Evolutionary conservation across 2,329 filamentous ascomycete genomes (phyloP).

Genomic region (Hypoxylon sp.): DNA sequence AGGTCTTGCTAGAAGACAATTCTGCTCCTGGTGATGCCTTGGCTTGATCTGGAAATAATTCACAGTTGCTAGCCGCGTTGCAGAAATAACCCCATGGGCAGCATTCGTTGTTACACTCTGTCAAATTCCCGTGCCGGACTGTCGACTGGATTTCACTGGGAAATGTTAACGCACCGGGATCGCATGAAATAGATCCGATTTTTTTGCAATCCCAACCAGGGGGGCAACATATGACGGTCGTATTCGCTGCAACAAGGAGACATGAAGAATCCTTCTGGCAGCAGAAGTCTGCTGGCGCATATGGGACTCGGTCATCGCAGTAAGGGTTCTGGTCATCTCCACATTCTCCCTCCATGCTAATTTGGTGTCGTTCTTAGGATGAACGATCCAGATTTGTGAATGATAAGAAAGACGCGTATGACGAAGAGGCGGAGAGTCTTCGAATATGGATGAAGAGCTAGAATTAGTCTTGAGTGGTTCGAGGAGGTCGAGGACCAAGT

Average conservation of each 20-base stretch:
- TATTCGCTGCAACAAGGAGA: slow-evolving; percentile 1
- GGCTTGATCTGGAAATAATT: background rate
- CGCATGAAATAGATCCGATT: background rate
- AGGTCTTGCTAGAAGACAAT: background rate
- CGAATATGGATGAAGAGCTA: background rate
- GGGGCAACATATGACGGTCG: slow-evolving; percentile 10
- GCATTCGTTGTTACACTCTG: background rate
- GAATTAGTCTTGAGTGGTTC: background rate
- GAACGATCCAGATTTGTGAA: background rate
- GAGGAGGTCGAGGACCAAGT: background rate
- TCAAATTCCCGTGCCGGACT: background rate
- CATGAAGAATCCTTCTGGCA: background rate
- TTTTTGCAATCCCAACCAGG: background rate
- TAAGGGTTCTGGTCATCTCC: slow-evolving; percentile 1
- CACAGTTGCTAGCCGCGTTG: background rate
- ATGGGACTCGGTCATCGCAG: background rate
- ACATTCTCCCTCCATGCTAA: background rate
- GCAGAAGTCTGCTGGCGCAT: background rate
- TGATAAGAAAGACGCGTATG: background rate
- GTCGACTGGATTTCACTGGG: slow-evolving; percentile 1
- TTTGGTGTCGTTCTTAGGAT: background rate
- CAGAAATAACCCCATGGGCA: slow-evolving; percentile 13
- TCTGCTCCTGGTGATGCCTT: background rate
- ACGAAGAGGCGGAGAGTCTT: background rate
- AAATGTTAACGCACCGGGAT: background rate